Base-by-base conservation (phyloP, 495 filamentous ascomycete genomes). In the Opeltia flavorubescens region DNA sequence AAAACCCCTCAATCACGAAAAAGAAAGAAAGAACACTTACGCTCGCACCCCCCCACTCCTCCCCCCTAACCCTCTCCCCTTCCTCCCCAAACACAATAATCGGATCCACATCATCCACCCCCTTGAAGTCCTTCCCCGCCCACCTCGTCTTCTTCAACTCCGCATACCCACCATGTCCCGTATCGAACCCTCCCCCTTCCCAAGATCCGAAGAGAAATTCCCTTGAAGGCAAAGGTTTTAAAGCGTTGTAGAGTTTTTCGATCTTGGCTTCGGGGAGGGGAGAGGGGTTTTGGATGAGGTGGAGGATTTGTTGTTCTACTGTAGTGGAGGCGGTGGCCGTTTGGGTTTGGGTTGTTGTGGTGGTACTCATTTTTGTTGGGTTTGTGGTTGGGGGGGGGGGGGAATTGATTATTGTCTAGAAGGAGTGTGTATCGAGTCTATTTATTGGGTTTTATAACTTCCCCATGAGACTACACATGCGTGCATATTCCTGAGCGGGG, bases 41-140 rank as follows among this genome's bases (percentile, higher is more conserved):
- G 29, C 35, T 47, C 12, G 57, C 57, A 50, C 42, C 21, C 18
- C 57, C 57, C 55, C 52, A 59, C 15, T 56, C 41, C 17, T 47
- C 50, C 43, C 50, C 53, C 15, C 52, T 50, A 51, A 17, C 41
- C 29, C 43, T 39, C 43, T 49, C 55, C 44, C 52, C 54, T 47
- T 52, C 43, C 18, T 39, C 59, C 8, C 56, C 50, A 26, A 54
- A 28, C 3, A 9, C 34, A 44, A 60, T 52, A 3, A 61, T 57
- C 2, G 59, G 59, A 47, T 61, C 58, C 20, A 62, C 58, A 39
- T 62, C 56, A 24, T 62, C 57, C 1, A 51, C 50, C 0, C 52
- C 54, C 11, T 49, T 27, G 42, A 60, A 62, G 30, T 48, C 51
- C 48, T 59, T 62, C 3, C 57, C 59, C 11, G 55, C 57, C 59